Percentiles rank a stretch among this genome's conserved stretches.
phyloP scores from a whole-genome alignment of 2,329 filamentous ascomycete genomes.

The Diplodia sapinea region DNA sequence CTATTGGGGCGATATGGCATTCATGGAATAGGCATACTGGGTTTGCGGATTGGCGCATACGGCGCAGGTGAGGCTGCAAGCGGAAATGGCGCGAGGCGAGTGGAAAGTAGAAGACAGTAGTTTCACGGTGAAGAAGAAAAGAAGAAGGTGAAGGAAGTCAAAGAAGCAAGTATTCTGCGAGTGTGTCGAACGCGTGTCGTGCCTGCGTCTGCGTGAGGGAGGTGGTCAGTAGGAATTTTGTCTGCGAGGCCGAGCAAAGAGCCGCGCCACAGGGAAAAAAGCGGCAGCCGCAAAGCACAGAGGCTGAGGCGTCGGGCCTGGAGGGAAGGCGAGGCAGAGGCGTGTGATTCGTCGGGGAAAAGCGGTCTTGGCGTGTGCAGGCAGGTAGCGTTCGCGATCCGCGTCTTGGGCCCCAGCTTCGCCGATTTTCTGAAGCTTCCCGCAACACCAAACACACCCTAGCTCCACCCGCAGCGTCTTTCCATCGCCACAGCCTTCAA shows the following conservation, averaged over 20 bases:
- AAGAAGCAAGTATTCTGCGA: not conserved
- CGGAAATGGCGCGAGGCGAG: slow-evolving; percentile 3
- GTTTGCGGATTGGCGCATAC: slow-evolving; percentile 11
- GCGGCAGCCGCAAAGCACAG: slow-evolving; percentile 2
- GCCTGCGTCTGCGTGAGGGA: not conserved
- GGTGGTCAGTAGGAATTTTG: not conserved
- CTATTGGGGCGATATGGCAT: not conserved
- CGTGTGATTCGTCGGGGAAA: slow-evolving; percentile 12
- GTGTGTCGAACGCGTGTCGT: not conserved
- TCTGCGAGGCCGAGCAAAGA: not conserved
- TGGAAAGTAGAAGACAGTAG: not conserved
- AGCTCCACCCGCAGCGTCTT: not conserved
- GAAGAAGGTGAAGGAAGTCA: not conserved
- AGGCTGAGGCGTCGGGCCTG: not conserved
- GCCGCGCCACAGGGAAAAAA: slow-evolving; percentile 20
- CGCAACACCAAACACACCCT: slow-evolving; percentile 19
- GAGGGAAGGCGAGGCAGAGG: not conserved
- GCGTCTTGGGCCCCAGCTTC: slow-evolving; percentile 28
- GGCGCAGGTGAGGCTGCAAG: slow-evolving; percentile 5
- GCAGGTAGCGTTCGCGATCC: slow-evolving; percentile 18
- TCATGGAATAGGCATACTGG: slow-evolving; percentile 22
- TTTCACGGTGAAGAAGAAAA: slow-evolving; percentile 1
- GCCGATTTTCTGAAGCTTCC: slow-evolving; percentile 25
- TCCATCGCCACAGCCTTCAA: not conserved
- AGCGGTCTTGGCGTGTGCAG: slow-evolving; percentile 6